These are phyloP conservation scores for Elsinoe ampelina DNA, from an alignment of 2,329 filamentous ascomycete genomes.

Conservation along the genomic window DNA sequence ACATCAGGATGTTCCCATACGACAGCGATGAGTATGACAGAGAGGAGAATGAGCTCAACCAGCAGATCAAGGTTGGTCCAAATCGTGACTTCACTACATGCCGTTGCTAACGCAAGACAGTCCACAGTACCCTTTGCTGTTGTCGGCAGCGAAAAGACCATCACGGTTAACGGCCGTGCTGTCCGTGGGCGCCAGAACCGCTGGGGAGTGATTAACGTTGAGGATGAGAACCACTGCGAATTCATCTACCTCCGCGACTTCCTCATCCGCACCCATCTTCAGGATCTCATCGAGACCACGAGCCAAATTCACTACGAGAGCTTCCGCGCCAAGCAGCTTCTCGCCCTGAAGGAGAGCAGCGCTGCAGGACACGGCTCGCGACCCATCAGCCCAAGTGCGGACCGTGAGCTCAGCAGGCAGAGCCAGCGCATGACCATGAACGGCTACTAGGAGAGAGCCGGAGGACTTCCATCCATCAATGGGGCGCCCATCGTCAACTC, in stretches of 20 bases:
- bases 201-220: slow-evolving; percentile 99
- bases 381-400: slow-evolving; percentile 89
- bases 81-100: not conserved
- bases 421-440: slow-evolving; percentile 98
- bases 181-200: slow-evolving; percentile 96
- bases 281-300: slow-evolving; percentile 98
- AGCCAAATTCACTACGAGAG: slow-evolving; percentile 99
- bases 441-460: slow-evolving; percentile 61
- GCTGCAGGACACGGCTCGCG: slow-evolving; percentile 73
- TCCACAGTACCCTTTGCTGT: slow-evolving; percentile 94
- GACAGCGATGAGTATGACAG: slow-evolving; percentile 98
- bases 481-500: not conserved
- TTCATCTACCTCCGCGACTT: slow-evolving; percentile 98
- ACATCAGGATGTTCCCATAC: slow-evolving; percentile 99
- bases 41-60: slow-evolving; percentile 88
- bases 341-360: slow-evolving; percentile 97
- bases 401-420: slow-evolving; percentile 91
- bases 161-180: slow-evolving; percentile 94
- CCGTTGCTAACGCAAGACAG: slow-evolving; percentile 36
- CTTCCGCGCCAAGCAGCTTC: slow-evolving; percentile 97
- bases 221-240: slow-evolving; percentile 99
- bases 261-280: slow-evolving; percentile 92
- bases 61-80: slow-evolving; percentile 81
- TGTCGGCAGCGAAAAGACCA: slow-evolving; percentile 94
- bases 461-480: not conserved